These are phyloP conservation scores for Cicer chorassanicum DNA, from an alignment of 306 rosid species.

Conservation along the genomic window DNA sequence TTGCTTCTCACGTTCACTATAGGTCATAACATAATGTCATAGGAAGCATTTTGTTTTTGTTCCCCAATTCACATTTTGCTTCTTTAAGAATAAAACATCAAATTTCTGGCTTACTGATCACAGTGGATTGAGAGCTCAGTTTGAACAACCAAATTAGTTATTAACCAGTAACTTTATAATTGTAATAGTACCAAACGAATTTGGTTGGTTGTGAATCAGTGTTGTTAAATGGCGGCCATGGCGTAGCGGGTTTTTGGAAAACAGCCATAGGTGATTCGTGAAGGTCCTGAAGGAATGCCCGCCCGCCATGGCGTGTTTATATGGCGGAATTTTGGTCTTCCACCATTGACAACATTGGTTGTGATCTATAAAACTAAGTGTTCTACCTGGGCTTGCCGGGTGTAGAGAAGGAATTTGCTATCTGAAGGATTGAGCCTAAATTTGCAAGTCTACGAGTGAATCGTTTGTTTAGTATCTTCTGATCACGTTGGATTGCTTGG, in stretches of 20 bases:
- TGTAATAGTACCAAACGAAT: slow-evolving; percentile 6
- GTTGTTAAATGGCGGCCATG: too few relatives aligned
- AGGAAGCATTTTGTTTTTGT: slow-evolving; percentile 35
- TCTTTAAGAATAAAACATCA: slow-evolving; percentile 2
- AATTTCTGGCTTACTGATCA: slow-evolving; percentile 17
- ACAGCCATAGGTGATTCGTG: too few relatives aligned
- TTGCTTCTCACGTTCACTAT: background rate
- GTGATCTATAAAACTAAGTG: background rate
- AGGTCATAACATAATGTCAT: background rate
- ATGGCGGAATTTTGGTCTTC: too few relatives aligned
- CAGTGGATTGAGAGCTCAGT: slow-evolving; percentile 14
- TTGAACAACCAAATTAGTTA: slow-evolving; percentile 6
- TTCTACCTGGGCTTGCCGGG: slow-evolving; percentile 12
- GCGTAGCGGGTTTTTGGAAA: too few relatives aligned
- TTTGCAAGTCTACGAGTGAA: background rate
- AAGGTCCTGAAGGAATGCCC: too few relatives aligned
- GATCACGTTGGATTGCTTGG: slow-evolving; percentile 6
- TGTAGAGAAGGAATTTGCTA: background rate
- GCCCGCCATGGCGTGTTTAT: too few relatives aligned
- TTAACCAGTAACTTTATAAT: slow-evolving; percentile 5
- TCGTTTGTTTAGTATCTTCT: background rate
- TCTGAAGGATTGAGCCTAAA: background rate
- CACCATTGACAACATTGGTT: too few relatives aligned
- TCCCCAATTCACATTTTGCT: slow-evolving; percentile 34
- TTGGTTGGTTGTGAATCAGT: background rate